These are phyloP conservation scores for Fusarium continuum DNA, from an alignment of 2,329 filamentous ascomycete genomes.

Conservation along the genomic window DNA sequence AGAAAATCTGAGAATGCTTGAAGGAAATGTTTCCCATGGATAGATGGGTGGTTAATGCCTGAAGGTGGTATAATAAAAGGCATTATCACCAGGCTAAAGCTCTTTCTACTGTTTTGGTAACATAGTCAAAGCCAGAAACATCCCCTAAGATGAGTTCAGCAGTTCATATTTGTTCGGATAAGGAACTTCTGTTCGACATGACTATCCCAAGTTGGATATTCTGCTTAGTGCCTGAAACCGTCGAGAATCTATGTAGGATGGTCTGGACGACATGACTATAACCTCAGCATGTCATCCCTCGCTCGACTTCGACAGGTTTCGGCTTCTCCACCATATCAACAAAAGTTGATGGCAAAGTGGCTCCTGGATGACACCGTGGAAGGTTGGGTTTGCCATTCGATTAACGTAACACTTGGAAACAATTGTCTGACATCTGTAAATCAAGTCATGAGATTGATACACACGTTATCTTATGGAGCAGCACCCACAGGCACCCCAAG, in stretches of 20 bases:
- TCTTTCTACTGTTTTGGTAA: neutral
- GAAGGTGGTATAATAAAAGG: neutral
- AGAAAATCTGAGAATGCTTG: too few relatives aligned
- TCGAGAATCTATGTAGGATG: rapidly evolving
- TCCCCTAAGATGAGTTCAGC: neutral
- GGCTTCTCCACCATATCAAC: neutral
- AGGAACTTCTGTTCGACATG: neutral
- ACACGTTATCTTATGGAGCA: neutral
- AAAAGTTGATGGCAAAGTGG: neutral
- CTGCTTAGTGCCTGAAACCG: neutral
- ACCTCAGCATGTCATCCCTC: neutral
- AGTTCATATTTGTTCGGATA: neutral
- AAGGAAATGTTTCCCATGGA: too few relatives aligned
- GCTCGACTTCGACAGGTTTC: neutral
- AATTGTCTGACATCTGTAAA: neutral
- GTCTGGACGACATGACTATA: neutral
- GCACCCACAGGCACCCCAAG: neutral
- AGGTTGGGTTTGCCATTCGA: neutral
- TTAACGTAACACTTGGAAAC: neutral
- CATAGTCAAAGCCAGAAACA: neutral
- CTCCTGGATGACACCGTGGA: neutral
- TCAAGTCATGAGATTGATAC: neutral
- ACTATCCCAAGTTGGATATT: neutral
- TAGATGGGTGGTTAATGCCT: neutral
- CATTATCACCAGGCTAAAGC: neutral